Conservation (phyloP, 176 grass and related monocot species). For the Carex pumila region DNA sequence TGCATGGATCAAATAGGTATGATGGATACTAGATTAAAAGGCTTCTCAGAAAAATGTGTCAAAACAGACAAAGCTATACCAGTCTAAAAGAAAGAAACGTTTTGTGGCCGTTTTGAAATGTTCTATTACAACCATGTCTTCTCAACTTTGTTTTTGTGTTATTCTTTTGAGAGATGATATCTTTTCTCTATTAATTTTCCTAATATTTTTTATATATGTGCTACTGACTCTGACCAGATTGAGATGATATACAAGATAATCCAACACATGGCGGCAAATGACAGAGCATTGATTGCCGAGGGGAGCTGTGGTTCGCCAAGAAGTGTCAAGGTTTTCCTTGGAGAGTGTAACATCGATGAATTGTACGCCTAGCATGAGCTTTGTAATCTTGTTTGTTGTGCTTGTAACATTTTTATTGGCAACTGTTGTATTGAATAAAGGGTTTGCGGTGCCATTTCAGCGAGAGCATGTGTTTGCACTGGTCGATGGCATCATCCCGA, state of each 20-base stretch:
- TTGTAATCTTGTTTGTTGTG: constrained; percentile 3
- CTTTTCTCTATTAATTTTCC: background rate
- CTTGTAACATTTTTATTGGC: constrained; percentile 8
- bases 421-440: constrained; percentile 8
- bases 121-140: background rate
- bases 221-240: constrained; percentile 35
- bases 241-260: constrained; percentile 99
- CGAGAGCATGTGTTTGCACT: background rate
- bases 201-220: background rate
- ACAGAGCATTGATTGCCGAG: constrained; percentile 95
- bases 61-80: background rate
- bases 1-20: background rate
- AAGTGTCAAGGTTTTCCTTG: constrained; percentile 81
- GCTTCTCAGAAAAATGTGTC: background rate
- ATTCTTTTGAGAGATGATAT: background rate
- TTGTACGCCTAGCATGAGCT: constrained; percentile 22
- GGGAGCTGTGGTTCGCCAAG: constrained; percentile 86
- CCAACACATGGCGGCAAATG: constrained; percentile 94
- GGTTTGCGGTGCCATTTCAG: background rate
- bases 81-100: background rate
- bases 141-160: background rate
- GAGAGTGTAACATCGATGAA: constrained; percentile 78
- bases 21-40: background rate
- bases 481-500: background rate
- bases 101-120: background rate